Percentiles rank a stretch among this genome's conserved stretches.
Evolutionary conservation across 345 rosid genomes (phyloP).

Genomic region (Kandelia obovata): DNA sequence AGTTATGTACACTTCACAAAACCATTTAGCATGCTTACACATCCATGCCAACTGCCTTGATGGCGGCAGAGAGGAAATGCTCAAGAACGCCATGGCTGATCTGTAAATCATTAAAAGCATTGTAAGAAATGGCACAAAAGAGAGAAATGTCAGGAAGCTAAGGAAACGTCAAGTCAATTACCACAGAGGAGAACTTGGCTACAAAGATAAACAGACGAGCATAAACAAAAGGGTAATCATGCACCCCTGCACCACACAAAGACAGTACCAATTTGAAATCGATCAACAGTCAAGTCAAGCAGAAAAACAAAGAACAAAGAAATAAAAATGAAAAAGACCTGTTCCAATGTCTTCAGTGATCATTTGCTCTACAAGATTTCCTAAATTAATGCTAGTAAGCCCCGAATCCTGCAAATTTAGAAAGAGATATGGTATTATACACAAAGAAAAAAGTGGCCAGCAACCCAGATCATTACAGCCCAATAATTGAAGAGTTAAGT

Average conservation of each 20-base stretch:
- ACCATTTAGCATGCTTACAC: conserved; percentile 50
- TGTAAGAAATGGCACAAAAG: conserved; percentile 13
- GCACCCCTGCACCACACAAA: conserved; percentile 59
- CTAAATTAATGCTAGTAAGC: conserved; percentile 39
- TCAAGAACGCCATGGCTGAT: conserved; percentile 63
- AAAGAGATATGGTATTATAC: conserved; percentile 4
- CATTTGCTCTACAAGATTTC: conserved; percentile 67
- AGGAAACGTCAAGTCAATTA: conserved; percentile 32
- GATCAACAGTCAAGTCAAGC: neutral
- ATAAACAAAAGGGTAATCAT: conserved; percentile 88
- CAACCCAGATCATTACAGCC: neutral
- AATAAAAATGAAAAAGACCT: conserved; percentile 35
- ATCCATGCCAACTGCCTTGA: conserved; percentile 59
- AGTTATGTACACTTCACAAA: conserved; percentile 10
- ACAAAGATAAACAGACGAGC: conserved; percentile 72
- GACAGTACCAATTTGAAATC: conserved; percentile 15
- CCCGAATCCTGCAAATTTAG: conserved; percentile 52
- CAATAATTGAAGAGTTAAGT: conserved; percentile 5
- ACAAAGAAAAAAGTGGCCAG: neutral
- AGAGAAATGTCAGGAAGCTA: conserved; percentile 11
- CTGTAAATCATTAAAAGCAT: conserved; percentile 37
- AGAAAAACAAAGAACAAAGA: conserved; percentile 2
- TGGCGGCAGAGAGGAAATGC: conserved; percentile 68
- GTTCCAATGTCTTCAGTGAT: conserved; percentile 57
- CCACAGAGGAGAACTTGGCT: conserved; percentile 84